Evolutionary conservation across 2,329 filamentous ascomycete genomes (phyloP), one percentile per base, ranked within the genome.

Genomic region (Fusarium lateritium): DNA sequence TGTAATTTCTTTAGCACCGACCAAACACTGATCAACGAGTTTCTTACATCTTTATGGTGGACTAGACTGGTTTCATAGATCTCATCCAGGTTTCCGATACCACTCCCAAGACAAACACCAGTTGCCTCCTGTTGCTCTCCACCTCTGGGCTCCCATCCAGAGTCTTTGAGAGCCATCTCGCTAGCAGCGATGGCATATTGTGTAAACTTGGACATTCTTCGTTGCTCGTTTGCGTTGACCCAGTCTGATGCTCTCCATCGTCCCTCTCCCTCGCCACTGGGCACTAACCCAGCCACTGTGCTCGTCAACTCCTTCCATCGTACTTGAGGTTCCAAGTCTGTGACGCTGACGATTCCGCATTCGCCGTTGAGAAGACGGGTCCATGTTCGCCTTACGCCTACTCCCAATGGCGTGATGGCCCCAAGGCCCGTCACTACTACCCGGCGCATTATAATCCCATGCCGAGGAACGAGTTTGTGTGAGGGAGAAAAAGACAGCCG

Each of bases 21-120:
- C 28, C 51, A 33, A 19, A 31, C 15, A 13, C 31, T 17, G 13
- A 24, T 22, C 15, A 13, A 31, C 19, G 14, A 15, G n/a, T 7
- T 19, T 72, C 89, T 80, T 81, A 95, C 93, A 60, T 89, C 89
- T 79, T 88, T 85, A 33, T 92, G 86, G 76, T 92, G 97, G 2
- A 88, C 89, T 50, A 97, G 75, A 58, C 92, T 93, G 3, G 94
- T 97, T 65, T 91, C 86, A 79, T 97, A 98, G 10, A 97, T 89
- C 73, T 97, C 94, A 40, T 97, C 92, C 39, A 99, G 86, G 75
- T 96, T 98, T 17, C 96, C 96, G 73, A 99, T 98, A 3, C 96
- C 96, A 70, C 95, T 98, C 3, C 96, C 96, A 40, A 99, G 85
- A 75, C 95, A 97, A 2, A 99, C 92, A 1, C 96, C 96, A 0